Conservation (phyloP, 2,329 filamentous ascomycete genomes). For the Cercospora janseana region DNA sequence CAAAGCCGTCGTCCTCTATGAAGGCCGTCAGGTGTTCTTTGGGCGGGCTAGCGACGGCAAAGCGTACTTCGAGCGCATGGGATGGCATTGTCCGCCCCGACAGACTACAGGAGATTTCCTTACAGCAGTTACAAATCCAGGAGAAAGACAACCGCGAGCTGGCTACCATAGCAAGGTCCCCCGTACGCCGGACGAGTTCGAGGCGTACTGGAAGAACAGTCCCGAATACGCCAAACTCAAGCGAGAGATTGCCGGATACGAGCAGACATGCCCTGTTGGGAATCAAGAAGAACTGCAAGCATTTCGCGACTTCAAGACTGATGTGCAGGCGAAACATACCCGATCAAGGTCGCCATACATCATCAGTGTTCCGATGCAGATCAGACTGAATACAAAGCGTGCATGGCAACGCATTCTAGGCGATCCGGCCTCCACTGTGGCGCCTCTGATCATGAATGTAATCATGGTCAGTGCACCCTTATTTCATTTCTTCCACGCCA, state of each 20-base stretch:
- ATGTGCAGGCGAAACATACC: slow-evolving; percentile 46
- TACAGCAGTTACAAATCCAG: slow-evolving; percentile 65
- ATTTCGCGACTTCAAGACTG: slow-evolving; percentile 46
- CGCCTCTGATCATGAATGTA: slow-evolving; percentile 67
- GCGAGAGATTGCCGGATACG: slow-evolving; percentile 53
- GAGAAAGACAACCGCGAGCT: slow-evolving; percentile 54
- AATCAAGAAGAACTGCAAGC: slow-evolving; percentile 42
- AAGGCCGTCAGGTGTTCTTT: slow-evolving; percentile 75
- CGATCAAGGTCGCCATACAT: slow-evolving; percentile 76
- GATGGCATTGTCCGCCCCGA: slow-evolving; percentile 64
- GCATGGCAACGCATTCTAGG: slow-evolving; percentile 4
- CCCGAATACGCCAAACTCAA: slow-evolving; percentile 46
- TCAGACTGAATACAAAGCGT: slow-evolving; percentile 69
- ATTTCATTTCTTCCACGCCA: slow-evolving; percentile 47
- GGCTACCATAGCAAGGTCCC: slow-evolving; percentile 64
- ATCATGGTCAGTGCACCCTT: slow-evolving; percentile 64
- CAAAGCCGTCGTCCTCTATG: slow-evolving; percentile 71
- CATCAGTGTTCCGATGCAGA: slow-evolving; percentile 70
- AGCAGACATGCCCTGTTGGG: slow-evolving; percentile 45
- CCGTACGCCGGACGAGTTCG: slow-evolving; percentile 69
- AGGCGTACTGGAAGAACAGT: slow-evolving; percentile 49
- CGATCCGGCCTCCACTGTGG: slow-evolving; percentile 2
- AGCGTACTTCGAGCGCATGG: slow-evolving; percentile 65
- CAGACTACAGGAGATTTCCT: slow-evolving; percentile 70
- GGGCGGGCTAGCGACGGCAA: slow-evolving; percentile 61